Percentiles rank a stretch among this genome's conserved stretches.
Conservation (phyloP, 2,329 filamentous ascomycete genomes). For the Volutella citrinella region DNA sequence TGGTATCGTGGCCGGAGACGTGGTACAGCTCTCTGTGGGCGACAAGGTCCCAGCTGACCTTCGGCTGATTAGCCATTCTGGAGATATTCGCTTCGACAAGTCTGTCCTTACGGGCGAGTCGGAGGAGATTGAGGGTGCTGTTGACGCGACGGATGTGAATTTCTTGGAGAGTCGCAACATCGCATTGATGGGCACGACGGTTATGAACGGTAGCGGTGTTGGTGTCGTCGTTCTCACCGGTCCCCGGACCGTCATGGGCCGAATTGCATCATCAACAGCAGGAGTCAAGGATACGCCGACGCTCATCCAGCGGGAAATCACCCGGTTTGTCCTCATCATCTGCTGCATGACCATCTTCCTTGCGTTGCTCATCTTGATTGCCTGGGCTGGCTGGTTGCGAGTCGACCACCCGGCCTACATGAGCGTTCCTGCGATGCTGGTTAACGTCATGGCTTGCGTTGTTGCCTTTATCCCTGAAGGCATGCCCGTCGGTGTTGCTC, state of each 20-base stretch:
- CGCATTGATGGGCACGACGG: slow-evolving; percentile 40
- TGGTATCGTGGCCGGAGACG: slow-evolving; percentile 44
- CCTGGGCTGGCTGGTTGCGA: slow-evolving; percentile 42
- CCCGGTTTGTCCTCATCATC: slow-evolving; percentile 42
- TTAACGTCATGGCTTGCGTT: slow-evolving; percentile 43
- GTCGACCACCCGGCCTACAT: slow-evolving; percentile 36
- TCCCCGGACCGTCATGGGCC: slow-evolving; percentile 38
- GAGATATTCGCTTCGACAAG: slow-evolving; percentile 41
- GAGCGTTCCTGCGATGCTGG: slow-evolving; percentile 41
- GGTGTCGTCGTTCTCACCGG: slow-evolving; percentile 41
- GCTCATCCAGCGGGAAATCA: slow-evolving; percentile 41
- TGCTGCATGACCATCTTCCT: slow-evolving; percentile 36
- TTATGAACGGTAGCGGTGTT: slow-evolving; percentile 38
- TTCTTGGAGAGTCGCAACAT: slow-evolving; percentile 43
- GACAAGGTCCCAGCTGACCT: slow-evolving; percentile 48
- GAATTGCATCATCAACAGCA: slow-evolving; percentile 36
- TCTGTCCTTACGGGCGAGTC: slow-evolving; percentile 41
- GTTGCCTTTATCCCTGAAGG: slow-evolving; percentile 40
- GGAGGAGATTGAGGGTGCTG: slow-evolving; percentile 38
- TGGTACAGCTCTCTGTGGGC: slow-evolving; percentile 43
- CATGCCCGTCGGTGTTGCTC: slow-evolving; percentile 36
- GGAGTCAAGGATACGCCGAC: slow-evolving; percentile 35
- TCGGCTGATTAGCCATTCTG: slow-evolving; percentile 39
- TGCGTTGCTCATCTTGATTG: slow-evolving; percentile 40
- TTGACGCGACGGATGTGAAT: slow-evolving; percentile 38